Evolutionary conservation across 1,284 basidiomycete species (phyloP).

Genomic region (Pterulicium gracile): DNA sequence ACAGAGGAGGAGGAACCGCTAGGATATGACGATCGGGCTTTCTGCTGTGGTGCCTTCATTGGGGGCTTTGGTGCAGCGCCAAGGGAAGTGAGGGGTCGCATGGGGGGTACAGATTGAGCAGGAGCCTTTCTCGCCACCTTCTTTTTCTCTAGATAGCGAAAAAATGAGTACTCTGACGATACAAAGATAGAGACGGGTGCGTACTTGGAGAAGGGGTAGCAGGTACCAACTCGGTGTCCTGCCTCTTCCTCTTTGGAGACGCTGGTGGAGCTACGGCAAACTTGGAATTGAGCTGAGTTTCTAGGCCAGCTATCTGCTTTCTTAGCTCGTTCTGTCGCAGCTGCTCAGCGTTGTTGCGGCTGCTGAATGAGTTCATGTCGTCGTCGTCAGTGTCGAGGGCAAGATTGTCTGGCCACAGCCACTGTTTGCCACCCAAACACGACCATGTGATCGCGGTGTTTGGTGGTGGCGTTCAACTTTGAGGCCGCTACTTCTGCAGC

Average conservation of each 20-base stretch:
- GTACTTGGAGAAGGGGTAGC: conserved; percentile 2
- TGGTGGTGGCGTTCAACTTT: too few species aligned
- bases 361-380: background rate
- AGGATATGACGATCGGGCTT: background rate
- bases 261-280: background rate
- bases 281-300: background rate
- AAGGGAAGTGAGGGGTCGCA: background rate
- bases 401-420: too few species aligned
- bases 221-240: background rate
- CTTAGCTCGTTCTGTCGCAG: background rate
- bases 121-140: background rate
- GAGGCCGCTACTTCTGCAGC: too few species aligned
- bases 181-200: background rate
- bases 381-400: too few species aligned
- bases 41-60: background rate
- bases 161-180: background rate
- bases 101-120: background rate
- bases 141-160: background rate
- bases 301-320: background rate
- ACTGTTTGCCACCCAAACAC: too few species aligned
- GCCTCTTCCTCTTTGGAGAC: background rate
- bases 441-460: too few species aligned
- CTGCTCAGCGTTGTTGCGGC: background rate
- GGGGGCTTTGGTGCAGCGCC: background rate
- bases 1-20: too few species aligned